Base-by-base conservation (phyloP, 768 basidiomycete species). In the Tylopilus plumbeoviolaceoides region DNA sequence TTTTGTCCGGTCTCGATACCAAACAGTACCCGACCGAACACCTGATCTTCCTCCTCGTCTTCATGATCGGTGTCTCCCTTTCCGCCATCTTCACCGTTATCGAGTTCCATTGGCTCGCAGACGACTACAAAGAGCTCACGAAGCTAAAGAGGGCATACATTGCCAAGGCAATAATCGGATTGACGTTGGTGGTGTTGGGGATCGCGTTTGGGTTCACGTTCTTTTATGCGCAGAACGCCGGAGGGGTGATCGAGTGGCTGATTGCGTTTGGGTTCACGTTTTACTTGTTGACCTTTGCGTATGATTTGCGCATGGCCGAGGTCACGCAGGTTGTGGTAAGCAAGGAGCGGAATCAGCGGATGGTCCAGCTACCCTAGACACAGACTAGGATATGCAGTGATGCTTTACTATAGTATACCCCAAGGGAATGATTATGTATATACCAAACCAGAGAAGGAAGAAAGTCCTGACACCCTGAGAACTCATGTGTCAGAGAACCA, bases 71-170 rank as follows among this genome's bases (percentile, higher is more conserved):
- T 11, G 85, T 89, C 5, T 79, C 76, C 2, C 61, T 90, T 31
- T 85, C 83, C 53, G 85, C 87, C 20, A 80, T 91, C 33, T 91
- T 90, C 71, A 86, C 86, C 7, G 72, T 89, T 21, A 50, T 79
- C 8, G 88, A 91, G 76, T 88, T 79, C 50, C 75, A 78, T 5
- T 88, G 83, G 84, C 72, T 89, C 45, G 76, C 78, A 54, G 76
- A 80, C 47, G 81, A 83, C 48, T 85, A 79, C 48, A 48, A 51
- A 2, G 72, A 76, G 39, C 59, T 76, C 2, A 65, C 66, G 10
- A 70, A 73, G 45, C 72, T 89, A 44, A 75, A 69, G 56, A 68
- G 51, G 20, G 79, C 85, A 3, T 89, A 89, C 50, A 55, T 81
- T 10, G 72, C 74, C 38, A 90, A 90, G 69, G 83, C 78, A 5